Evolutionary conservation across 345 rosid genomes (phyloP).

Genomic region (Raphanus sativus): DNA sequence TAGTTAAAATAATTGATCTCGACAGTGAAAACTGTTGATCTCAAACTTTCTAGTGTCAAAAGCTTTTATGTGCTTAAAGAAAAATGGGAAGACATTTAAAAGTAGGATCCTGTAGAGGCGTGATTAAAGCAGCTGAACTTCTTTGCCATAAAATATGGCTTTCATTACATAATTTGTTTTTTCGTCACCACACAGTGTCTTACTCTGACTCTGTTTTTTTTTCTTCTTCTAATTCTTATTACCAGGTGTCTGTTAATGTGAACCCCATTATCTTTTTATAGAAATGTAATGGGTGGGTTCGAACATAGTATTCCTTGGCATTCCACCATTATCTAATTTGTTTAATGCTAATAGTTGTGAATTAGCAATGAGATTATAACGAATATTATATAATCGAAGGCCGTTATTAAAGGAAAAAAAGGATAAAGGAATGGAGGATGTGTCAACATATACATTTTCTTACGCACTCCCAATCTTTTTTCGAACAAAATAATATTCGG

Average conservation of each 20-base stretch:
- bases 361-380: not conserved
- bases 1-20: not conserved
- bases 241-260: conserved; percentile 34
- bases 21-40: not conserved
- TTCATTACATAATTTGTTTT: conserved; percentile 27
- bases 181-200: conserved; percentile 37
- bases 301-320: too few species aligned
- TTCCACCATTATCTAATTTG: not conserved
- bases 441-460: conserved; percentile 18
- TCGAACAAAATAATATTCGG: not conserved
- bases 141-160: conserved; percentile 40
- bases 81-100: not conserved
- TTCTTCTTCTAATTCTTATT: not conserved
- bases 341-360: conserved; percentile 4
- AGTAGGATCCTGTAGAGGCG: conserved; percentile 24
- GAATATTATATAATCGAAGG: not conserved
- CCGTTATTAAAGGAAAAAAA: conserved; percentile 14
- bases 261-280: conserved; percentile 31
- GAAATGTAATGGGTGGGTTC: too few species aligned
- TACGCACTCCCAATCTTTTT: not conserved
- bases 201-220: conserved; percentile 30
- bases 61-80: not conserved
- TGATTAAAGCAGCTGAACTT: conserved; percentile 37
- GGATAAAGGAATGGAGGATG: conserved; percentile 10
- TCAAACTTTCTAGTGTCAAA: not conserved